Conservation (phyloP, 176 grass and related monocot genomes). For the Aegilops bicornis region DNA sequence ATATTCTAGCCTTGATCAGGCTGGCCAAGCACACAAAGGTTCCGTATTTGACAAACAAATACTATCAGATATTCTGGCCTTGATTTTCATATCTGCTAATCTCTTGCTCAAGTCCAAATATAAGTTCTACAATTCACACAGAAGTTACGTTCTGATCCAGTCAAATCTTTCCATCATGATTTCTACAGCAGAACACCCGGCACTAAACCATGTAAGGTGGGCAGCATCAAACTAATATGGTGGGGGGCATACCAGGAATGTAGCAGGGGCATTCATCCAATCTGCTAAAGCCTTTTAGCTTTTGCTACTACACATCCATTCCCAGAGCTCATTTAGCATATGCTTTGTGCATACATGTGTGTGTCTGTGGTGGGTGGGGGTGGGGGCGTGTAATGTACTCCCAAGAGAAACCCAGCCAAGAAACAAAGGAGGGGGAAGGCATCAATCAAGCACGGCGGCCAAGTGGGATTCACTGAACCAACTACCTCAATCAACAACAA, state of each 20-base stretch:
- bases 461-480: constrained; percentile 11
- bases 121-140: not conserved
- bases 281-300: constrained; percentile 28
- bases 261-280: not conserved
- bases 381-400: not conserved
- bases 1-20: constrained; percentile 17
- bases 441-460: constrained; percentile 12
- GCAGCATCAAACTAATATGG: not conserved
- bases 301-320: constrained; percentile 21
- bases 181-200: not conserved
- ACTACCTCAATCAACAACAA: too few relatives aligned
- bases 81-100: not conserved
- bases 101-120: not conserved
- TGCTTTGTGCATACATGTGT: not conserved
- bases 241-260: not conserved
- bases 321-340: constrained; percentile 19
- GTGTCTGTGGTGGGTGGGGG: not conserved
- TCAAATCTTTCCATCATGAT: not conserved
- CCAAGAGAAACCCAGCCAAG: not conserved
- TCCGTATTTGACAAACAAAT: not conserved
- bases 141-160: not conserved
- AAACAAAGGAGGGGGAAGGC: not conserved
- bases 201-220: not conserved
- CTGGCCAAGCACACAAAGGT: not conserved
- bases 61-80: constrained; percentile 21